These are phyloP conservation scores for Tephrocybe sp. DNA, from an alignment of 768 basidiomycete genomes.

Conservation along the genomic window DNA sequence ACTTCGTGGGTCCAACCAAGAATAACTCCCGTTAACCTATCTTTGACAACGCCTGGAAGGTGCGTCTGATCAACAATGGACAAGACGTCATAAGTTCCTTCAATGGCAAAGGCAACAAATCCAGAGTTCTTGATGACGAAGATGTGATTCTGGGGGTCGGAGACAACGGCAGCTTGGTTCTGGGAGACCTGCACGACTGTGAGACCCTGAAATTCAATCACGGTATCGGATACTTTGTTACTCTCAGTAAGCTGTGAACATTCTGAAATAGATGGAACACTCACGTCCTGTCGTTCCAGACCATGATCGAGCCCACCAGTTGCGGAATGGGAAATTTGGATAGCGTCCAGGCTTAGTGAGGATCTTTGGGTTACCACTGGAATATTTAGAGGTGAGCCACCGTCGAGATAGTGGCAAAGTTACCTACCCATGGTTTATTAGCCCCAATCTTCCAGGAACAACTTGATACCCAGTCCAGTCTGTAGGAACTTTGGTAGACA, in stretches of 20 bases:
- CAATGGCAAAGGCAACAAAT: slow-evolving; percentile 74
- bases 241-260: neutral
- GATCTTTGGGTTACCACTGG: slow-evolving; percentile 73
- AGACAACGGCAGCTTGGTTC: slow-evolving; percentile 76
- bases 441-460: slow-evolving; percentile 67
- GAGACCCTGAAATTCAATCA: slow-evolving; percentile 77
- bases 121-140: slow-evolving; percentile 81
- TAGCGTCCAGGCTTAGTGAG: slow-evolving; percentile 76
- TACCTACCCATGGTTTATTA: slow-evolving; percentile 71
- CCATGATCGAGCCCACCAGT: slow-evolving; percentile 86
- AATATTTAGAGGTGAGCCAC: neutral
- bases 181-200: slow-evolving; percentile 88
- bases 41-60: slow-evolving; percentile 57
- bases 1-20: slow-evolving; percentile 81
- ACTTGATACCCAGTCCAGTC: slow-evolving; percentile 74
- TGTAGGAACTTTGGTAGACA: slow-evolving; percentile 70
- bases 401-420: slow-evolving; percentile 1
- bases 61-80: slow-evolving; percentile 87
- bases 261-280: slow-evolving; percentile 23
- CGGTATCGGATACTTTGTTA: slow-evolving; percentile 71
- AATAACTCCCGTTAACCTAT: slow-evolving; percentile 56
- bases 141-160: slow-evolving; percentile 76
- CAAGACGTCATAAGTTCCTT: slow-evolving; percentile 79
- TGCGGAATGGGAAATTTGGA: slow-evolving; percentile 70
- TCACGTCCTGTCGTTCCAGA: slow-evolving; percentile 65